Evolutionary conservation across 805 yeast species (phyloP).

Genomic region (Yamadazyma scolyti): DNA sequence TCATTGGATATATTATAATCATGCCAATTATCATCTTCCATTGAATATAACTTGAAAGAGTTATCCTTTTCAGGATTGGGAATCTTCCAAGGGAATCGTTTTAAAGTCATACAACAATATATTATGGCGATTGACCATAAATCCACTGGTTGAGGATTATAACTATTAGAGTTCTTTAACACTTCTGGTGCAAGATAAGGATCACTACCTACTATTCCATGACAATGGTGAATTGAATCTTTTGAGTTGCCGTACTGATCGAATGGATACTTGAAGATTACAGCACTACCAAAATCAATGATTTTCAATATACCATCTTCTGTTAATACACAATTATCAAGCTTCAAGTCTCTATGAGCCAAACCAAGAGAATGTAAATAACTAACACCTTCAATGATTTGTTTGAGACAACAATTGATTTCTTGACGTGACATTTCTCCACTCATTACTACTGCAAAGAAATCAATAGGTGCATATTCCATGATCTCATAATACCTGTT

Average conservation of each 20-base stretch:
- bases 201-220: conserved; percentile 81
- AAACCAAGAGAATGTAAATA: conserved; percentile 83
- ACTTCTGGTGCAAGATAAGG: conserved; percentile 93
- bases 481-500: conserved; percentile 85
- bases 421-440: conserved; percentile 80
- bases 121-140: conserved; percentile 92
- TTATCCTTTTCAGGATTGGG: conserved; percentile 73
- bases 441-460: conserved; percentile 93
- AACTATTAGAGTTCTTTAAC: conserved; percentile 52
- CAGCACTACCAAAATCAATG: conserved; percentile 93
- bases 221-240: conserved; percentile 64
- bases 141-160: conserved; percentile 92
- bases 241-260: conserved; percentile 44
- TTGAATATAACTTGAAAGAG: conserved; percentile 78
- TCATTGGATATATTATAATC: conserved; percentile 70
- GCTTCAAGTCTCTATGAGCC: conserved; percentile 87
- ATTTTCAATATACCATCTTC: conserved; percentile 80
- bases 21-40: conserved; percentile 75
- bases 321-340: conserved; percentile 89
- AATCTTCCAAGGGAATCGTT: conserved; percentile 93
- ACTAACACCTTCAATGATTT: conserved; percentile 72
- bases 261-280: conserved; percentile 85
- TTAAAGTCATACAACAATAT: conserved; percentile 86
- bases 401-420: conserved; percentile 86
- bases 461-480: conserved; percentile 92